Evolutionary conservation across 2,329 filamentous ascomycete species (phyloP).

Genomic region (Hypoxylon sp.): DNA sequence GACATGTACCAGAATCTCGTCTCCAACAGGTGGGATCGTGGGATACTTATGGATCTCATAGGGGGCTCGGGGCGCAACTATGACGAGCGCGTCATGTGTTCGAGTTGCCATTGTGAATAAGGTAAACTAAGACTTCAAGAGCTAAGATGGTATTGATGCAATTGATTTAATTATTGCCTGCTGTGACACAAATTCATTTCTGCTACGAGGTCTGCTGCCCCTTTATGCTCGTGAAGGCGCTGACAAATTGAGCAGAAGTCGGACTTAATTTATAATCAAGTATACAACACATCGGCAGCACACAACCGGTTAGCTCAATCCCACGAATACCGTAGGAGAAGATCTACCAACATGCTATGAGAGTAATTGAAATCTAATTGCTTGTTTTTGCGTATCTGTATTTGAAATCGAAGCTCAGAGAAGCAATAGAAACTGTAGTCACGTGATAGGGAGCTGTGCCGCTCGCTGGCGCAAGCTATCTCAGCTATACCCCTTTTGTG

Average conservation of each 20-base stretch:
- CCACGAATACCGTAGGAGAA: not conserved
- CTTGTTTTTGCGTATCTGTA: not conserved
- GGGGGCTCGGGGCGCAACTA: conserved; percentile 48
- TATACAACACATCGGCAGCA: not conserved
- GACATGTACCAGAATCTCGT: conserved; percentile 68
- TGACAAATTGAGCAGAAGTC: conserved; percentile 11
- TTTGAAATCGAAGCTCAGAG: not conserved
- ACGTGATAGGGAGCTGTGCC: conserved; percentile 1
- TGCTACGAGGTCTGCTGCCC: not conserved
- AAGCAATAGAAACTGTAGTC: not conserved
- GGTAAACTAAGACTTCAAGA: not conserved
- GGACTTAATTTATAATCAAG: conserved; percentile 11
- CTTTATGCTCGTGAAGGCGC: conserved; percentile 2
- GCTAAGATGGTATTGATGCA: not conserved
- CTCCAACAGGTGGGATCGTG: conserved; percentile 54
- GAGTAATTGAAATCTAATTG: not conserved
- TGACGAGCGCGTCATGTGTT: conserved; percentile 51
- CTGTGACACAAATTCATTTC: not conserved
- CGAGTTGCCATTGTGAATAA: conserved; percentile 38
- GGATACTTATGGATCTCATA: conserved; percentile 49
- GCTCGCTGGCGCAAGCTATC: not conserved
- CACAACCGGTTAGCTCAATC: not conserved
- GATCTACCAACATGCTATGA: not conserved
- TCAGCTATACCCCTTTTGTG: not conserved
- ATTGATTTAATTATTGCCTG: not conserved